Evolutionary conservation across 1,284 basidiomycete species (phyloP), one percentile per base, ranked within the genome.

Genomic region (Taiwanofungus camphoratus): DNA sequence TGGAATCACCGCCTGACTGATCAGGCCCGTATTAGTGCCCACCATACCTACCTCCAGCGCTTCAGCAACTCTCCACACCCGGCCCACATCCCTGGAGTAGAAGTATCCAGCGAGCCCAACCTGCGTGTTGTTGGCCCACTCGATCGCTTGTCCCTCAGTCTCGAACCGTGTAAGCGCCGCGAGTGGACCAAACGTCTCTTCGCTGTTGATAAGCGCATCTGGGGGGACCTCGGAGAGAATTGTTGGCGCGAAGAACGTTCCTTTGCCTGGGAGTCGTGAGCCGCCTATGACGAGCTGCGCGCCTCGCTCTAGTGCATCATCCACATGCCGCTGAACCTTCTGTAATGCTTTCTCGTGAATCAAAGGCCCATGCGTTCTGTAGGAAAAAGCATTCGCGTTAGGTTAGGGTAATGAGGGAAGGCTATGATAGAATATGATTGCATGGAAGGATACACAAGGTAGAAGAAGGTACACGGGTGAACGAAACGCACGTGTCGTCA

Each of bases 1-100:
- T 19, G 92, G 92, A 68, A 92, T 85, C 12, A 73, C 72, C 32
- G 87, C 84, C 63, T 88, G 83, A 42, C 82, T 87, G 56, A 94
- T 79, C 41, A 82, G 44, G 2, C 90, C 90, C 0, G 91, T 92
- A 66, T 96, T 96, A 29, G 79, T 74, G 31, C 90, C 88, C 21
- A 95, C 90, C 94, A 99, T 98, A 6, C 96, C 96, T 3, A 93
- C 91, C 65, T 99, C 91, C 35, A 99, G 72, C 48, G 79, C 87
- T 67, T 97, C 95, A n/a, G 93, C 92, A n/a, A 99, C 93, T 35
- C 95, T 78, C 90, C 92, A 98, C 45, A 92, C 86, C 22, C 94
- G 72, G 5, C 89, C 87, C 2, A 95, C 72, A 63, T 99, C 94
- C 47, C 87, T 71, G 34, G 91, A 92, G 70, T 82, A 97, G 71